Evolutionary conservation across 2,329 filamentous ascomycete genomes (phyloP).

Genomic region (Stagonosporopsis chrysanthemi): DNA sequence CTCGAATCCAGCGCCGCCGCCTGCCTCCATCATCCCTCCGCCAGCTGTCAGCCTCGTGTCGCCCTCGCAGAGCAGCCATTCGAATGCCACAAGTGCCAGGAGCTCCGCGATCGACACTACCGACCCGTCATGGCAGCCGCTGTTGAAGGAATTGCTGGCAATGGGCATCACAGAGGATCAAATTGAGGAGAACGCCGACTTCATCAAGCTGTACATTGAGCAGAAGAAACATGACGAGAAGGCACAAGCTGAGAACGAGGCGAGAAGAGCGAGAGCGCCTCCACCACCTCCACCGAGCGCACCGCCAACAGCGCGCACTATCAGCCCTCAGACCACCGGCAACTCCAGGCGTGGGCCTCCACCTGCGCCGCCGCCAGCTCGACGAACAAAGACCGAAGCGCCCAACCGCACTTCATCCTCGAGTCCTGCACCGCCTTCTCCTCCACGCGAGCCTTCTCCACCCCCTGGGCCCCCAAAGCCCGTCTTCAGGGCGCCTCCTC

Average conservation of each 20-base stretch:
- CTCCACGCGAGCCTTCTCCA: constrained; percentile 77
- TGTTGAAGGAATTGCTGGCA: constrained; percentile 66
- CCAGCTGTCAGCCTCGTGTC: constrained; percentile 52
- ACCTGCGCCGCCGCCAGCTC: constrained; percentile 64
- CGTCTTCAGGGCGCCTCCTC: constrained; percentile 84
- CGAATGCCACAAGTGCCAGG: constrained; percentile 43
- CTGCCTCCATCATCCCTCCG: constrained; percentile 61
- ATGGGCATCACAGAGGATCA: constrained; percentile 75
- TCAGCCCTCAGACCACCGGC: constrained; percentile 70
- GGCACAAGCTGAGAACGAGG: constrained; percentile 55
- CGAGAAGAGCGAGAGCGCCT: constrained; percentile 62
- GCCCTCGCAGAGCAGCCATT: constrained; percentile 46
- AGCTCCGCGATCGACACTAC: constrained; percentile 64
- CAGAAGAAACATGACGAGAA: constrained; percentile 65
- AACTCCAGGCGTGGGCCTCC: constrained; percentile 67
- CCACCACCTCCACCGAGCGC: constrained; percentile 68
- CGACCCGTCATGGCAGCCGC: constrained; percentile 68
- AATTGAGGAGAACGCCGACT: constrained; percentile 71
- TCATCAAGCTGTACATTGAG: constrained; percentile 72
- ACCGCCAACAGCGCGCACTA: constrained; percentile 49
- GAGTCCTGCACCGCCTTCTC: constrained; percentile 66
- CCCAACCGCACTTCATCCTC: constrained; percentile 56
- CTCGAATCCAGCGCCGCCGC: constrained; percentile 50
- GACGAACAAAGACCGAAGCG: constrained; percentile 54
- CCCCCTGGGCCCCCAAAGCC: constrained; percentile 66